A percentile compares a stretch with the other conserved stretches of the same genome.
Evolutionary conservation across 2,329 filamentous ascomycete species (phyloP).

Genomic region (Stenocarpella maydis): DNA sequence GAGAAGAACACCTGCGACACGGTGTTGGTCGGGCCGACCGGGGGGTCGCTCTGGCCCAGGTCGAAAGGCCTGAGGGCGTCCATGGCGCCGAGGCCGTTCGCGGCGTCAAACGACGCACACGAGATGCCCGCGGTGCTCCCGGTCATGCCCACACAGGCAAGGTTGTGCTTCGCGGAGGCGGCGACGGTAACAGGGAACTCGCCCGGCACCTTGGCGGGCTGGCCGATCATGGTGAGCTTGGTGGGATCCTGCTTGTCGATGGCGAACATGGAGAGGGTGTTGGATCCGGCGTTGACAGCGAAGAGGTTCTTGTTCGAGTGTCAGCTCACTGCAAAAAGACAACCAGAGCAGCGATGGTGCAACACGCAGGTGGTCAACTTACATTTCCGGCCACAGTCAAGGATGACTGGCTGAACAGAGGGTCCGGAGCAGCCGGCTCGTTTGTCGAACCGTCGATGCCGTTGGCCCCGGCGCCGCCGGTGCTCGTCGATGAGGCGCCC

Average conservation of each 20-base stretch:
- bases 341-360: no score
- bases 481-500: constrained; percentile 50
- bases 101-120: constrained; percentile 49
- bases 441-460: constrained; percentile 49
- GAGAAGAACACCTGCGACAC: constrained; percentile 70
- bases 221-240: constrained; percentile 53
- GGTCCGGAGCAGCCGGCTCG: constrained; percentile 55
- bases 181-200: constrained; percentile 63
- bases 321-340: background rate
- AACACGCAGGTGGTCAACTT: constrained; percentile 37
- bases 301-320: constrained; percentile 54
- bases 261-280: constrained; percentile 58
- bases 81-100: constrained; percentile 50
- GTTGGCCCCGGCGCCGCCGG: constrained; percentile 56
- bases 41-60: constrained; percentile 64
- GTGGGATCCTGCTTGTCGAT: constrained; percentile 53
- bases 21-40: constrained; percentile 64
- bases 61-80: constrained; percentile 57
- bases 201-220: constrained; percentile 53
- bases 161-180: constrained; percentile 50
- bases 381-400: constrained; percentile 60
- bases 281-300: constrained; percentile 63
- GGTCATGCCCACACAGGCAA: constrained; percentile 57
- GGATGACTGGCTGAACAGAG: constrained; percentile 59
- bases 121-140: constrained; percentile 55